Evolutionary conservation across 2,329 filamentous ascomycete genomes (phyloP).

Genomic region (Botryotinia narcissicola): DNA sequence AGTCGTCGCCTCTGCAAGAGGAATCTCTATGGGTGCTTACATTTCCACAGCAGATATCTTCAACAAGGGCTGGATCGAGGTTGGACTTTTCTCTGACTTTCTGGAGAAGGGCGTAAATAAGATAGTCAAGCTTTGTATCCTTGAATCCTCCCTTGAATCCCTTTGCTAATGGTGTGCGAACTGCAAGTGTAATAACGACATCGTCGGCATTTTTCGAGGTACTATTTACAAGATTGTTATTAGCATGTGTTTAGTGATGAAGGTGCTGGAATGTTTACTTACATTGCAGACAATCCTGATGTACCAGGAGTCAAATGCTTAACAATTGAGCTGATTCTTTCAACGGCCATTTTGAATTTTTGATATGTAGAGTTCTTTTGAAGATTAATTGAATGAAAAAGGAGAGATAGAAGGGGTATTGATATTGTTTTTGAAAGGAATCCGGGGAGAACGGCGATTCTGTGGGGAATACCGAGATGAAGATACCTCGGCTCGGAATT

Average conservation of each 20-base stretch:
- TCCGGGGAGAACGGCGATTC: slow-evolving; percentile 1
- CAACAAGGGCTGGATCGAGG: slow-evolving; percentile 75
- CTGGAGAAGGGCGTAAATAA: slow-evolving; percentile 80
- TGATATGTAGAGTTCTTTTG: background rate
- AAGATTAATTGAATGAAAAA: background rate
- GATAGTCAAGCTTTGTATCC: slow-evolving; percentile 84
- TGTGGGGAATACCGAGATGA: background rate
- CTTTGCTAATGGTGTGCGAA: slow-evolving; percentile 87
- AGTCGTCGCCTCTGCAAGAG: background rate
- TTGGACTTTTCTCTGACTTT: slow-evolving; percentile 69
- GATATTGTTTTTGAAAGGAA: slow-evolving; percentile 11
- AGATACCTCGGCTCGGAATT: slow-evolving; percentile 12
- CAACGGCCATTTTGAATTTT: slow-evolving; percentile 64
- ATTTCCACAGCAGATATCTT: slow-evolving; percentile 92
- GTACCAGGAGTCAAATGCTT: slow-evolving; percentile 78
- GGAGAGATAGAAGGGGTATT: background rate
- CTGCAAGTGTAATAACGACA: slow-evolving; percentile 89
- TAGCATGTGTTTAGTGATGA: slow-evolving; percentile 29
- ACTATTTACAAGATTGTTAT: slow-evolving; percentile 47
- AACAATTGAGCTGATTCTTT: slow-evolving; percentile 83
- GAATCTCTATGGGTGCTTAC: slow-evolving; percentile 48
- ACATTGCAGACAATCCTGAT: slow-evolving; percentile 74
- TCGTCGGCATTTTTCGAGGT: slow-evolving; percentile 93
- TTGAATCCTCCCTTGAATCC: slow-evolving; percentile 91
- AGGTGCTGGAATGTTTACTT: slow-evolving; percentile 42